These are phyloP conservation scores for Salix koriyanagi DNA, from an alignment of 345 rosid species.

Conservation along the genomic window DNA sequence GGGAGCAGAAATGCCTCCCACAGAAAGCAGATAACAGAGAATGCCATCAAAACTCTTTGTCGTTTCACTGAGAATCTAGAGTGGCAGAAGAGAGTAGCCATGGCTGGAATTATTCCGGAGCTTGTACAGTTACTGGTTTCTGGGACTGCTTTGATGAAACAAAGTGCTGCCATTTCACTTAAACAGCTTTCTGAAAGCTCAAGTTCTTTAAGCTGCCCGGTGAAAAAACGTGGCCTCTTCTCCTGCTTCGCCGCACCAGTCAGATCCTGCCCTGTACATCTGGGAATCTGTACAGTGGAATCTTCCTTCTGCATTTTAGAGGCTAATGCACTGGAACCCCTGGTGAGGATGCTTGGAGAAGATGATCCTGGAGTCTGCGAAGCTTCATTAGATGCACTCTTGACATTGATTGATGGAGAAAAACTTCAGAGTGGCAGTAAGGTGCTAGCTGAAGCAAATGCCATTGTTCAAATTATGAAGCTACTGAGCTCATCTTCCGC, in stretches of 20 bases:
- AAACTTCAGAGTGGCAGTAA: slow-evolving; percentile 20
- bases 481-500: slow-evolving; percentile 15
- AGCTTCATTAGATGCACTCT: slow-evolving; percentile 28
- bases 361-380: slow-evolving; percentile 16
- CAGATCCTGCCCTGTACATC: slow-evolving; percentile 25
- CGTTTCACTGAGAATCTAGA: slow-evolving; percentile 25
- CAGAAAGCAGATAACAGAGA: slow-evolving; percentile 15
- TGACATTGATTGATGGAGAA: slow-evolving; percentile 24
- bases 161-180: slow-evolving; percentile 28
- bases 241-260: slow-evolving; percentile 17
- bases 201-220: slow-evolving; percentile 13
- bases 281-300: slow-evolving; percentile 21
- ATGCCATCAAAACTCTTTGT: slow-evolving; percentile 23
- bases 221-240: slow-evolving; percentile 9
- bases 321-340: slow-evolving; percentile 21
- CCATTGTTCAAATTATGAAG: slow-evolving; percentile 24
- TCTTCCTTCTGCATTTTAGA: slow-evolving; percentile 31
- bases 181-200: slow-evolving; percentile 32
- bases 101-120: slow-evolving; percentile 12
- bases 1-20: slow-evolving; percentile 8
- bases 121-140: slow-evolving; percentile 19
- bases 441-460: slow-evolving; percentile 19
- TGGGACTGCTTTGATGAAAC: slow-evolving; percentile 24
- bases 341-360: slow-evolving; percentile 23
- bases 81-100: slow-evolving; percentile 26